A percentile compares a stretch with the other conserved stretches of the same genome.
Conservation (phyloP, 257 asterid genomes). For the Coffea canephora region DNA sequence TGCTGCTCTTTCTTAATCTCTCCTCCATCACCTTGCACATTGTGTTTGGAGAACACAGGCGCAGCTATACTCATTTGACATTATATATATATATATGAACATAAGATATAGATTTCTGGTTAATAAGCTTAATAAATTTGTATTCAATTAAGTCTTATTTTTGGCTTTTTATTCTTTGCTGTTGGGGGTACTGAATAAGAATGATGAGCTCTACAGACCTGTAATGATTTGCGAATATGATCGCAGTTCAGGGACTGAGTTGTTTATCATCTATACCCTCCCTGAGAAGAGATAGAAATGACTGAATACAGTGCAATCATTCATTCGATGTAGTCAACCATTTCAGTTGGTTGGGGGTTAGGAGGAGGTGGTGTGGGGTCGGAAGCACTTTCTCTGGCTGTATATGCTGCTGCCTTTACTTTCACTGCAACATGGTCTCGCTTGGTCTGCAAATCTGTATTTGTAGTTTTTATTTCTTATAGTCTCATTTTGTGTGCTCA, state of each 20-base stretch:
- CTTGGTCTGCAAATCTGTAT: not conserved
- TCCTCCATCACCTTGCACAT: not conserved
- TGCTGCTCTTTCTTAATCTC: constrained; percentile 33
- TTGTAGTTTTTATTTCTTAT: not conserved
- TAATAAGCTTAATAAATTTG: not conserved
- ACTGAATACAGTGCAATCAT: constrained; percentile 9
- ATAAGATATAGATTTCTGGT: not conserved
- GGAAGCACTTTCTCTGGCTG: too few relatives aligned
- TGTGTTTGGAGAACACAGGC: constrained; percentile 30
- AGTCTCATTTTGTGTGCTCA: not conserved
- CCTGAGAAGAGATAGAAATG: constrained; percentile 47
- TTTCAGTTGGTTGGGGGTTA: too few relatives aligned
- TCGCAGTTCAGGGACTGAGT: constrained; percentile 36
- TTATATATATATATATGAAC: too few relatives aligned
- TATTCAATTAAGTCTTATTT: not conserved
- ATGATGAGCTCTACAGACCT: constrained; percentile 34
- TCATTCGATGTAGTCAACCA: constrained; percentile 6
- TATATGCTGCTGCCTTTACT: not conserved
- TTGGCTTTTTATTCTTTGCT: not conserved
- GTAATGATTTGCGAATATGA: constrained; percentile 28
- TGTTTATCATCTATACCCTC: constrained; percentile 8
- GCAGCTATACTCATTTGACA: constrained; percentile 33
- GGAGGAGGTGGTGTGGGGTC: too few relatives aligned
- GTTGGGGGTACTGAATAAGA: not conserved
- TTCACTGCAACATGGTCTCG: not conserved